These are phyloP conservation scores for Wickerhamiella galacta DNA, from an alignment of 805 yeast species.

Conservation along the genomic window DNA sequence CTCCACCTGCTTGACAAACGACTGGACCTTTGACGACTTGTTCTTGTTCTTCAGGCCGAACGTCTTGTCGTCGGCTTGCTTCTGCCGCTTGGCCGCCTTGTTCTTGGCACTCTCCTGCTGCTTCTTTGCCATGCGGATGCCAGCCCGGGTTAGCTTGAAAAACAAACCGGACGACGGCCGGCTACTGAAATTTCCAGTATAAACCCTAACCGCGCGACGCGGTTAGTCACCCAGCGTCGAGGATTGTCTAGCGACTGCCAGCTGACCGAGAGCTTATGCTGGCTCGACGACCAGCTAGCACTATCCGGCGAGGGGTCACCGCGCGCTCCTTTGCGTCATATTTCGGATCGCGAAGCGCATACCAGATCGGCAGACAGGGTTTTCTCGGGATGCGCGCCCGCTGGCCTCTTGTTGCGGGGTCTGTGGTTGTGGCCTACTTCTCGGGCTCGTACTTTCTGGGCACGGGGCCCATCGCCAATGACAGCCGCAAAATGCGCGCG, in stretches of 20 bases:
- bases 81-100: constrained; percentile 36
- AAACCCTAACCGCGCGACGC: no score
- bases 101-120: constrained; percentile 38
- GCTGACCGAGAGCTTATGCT: not conserved
- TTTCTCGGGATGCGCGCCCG: constrained; percentile 3
- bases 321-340: no score
- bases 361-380: not conserved
- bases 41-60: constrained; percentile 93
- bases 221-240: no score
- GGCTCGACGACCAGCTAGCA: no score
- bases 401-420: constrained; percentile 8
- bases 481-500: constrained; percentile 4
- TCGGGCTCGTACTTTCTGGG: constrained; percentile 1
- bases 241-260: not conserved
- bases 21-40: constrained; percentile 81
- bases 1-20: constrained; percentile 49
- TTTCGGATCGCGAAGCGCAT: no score
- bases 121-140: constrained; percentile 58
- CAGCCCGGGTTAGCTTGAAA: no score
- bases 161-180: no score
- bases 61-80: constrained; percentile 66
- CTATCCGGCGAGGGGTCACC: no score
- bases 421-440: constrained; percentile 5
- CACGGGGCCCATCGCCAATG: constrained; percentile 4
- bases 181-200: no score